phyloP scores from a whole-genome alignment of 768 basidiomycete species.

The Dioszegia crocea region DNA sequence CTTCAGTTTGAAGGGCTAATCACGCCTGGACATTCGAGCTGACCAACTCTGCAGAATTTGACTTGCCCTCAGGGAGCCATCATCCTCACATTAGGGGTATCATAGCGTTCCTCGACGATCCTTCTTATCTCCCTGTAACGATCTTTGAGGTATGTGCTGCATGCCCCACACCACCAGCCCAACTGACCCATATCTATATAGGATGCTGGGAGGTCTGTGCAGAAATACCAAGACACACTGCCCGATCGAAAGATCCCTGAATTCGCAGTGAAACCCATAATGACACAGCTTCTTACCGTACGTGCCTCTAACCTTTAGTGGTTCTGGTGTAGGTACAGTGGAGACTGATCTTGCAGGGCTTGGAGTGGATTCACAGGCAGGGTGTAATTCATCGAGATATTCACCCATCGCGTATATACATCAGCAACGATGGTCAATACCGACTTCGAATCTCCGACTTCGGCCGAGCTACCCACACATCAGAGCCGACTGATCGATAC shows the following conservation, averaged over 20 bases:
- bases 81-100: background rate
- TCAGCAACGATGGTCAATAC: background rate
- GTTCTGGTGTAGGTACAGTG: background rate
- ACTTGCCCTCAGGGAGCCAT: background rate
- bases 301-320: too few relatives aligned
- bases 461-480: background rate
- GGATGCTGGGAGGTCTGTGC: background rate
- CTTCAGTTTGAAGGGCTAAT: too few relatives aligned
- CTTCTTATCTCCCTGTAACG: background rate
- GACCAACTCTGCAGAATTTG: background rate
- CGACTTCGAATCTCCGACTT: background rate
- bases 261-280: background rate
- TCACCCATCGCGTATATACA: background rate
- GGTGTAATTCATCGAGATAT: slow-evolving; percentile 2
- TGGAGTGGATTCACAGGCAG: slow-evolving; percentile 3
- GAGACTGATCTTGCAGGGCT: background rate
- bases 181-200: too few relatives aligned
- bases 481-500: background rate
- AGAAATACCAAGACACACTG: background rate
- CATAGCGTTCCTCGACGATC: background rate
- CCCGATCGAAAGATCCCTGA: background rate
- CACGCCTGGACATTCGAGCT: too few relatives aligned
- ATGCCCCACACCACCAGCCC: too few relatives aligned
- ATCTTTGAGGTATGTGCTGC: background rate
- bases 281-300: background rate